Evolutionary conservation across 768 basidiomycete species (phyloP).

Genomic region (Tephrocybe sp.): DNA sequence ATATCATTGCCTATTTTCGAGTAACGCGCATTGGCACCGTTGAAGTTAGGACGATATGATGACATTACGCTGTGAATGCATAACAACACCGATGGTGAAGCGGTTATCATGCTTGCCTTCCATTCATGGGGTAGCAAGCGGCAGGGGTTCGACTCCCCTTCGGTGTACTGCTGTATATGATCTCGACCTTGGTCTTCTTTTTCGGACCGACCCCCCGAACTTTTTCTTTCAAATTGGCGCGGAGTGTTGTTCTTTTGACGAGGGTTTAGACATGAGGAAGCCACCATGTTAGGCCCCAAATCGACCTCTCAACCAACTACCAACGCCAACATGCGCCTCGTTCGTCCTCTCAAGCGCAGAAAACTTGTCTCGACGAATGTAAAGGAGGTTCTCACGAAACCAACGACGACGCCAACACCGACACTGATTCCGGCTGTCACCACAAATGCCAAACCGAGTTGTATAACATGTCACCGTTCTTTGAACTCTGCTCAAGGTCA

Average conservation of each 20-base stretch:
- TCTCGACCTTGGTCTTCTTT: neutral
- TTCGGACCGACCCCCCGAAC: neutral
- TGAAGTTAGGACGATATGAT: too few species aligned
- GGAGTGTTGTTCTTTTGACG: neutral
- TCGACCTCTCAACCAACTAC: neutral
- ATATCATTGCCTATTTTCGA: too few species aligned
- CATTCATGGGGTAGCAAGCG: slow-evolving; percentile 54
- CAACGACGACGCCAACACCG: neutral
- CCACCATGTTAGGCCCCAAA: slow-evolving; percentile 3
- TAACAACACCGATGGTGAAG: slow-evolving; percentile 68
- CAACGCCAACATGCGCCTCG: slow-evolving; percentile 11
- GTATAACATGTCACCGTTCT: slow-evolving; percentile 28
- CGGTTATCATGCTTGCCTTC: slow-evolving; percentile 94
- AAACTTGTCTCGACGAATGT: slow-evolving; percentile 13
- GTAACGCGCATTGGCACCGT: too few species aligned
- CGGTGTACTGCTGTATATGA: slow-evolving; percentile 38
- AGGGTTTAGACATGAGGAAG: slow-evolving; percentile 12
- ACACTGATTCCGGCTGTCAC: neutral
- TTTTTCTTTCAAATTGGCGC: neutral
- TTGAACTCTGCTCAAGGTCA: slow-evolving; percentile 17
- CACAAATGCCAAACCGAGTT: slow-evolving; percentile 9
- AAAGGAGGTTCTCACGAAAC: neutral
- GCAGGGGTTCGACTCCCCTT: slow-evolving; percentile 80
- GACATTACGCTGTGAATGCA: neutral
- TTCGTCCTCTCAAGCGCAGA: slow-evolving; percentile 29